Conservation (phyloP, 1,284 basidiomycete species). For the Leccinum insigne region DNA sequence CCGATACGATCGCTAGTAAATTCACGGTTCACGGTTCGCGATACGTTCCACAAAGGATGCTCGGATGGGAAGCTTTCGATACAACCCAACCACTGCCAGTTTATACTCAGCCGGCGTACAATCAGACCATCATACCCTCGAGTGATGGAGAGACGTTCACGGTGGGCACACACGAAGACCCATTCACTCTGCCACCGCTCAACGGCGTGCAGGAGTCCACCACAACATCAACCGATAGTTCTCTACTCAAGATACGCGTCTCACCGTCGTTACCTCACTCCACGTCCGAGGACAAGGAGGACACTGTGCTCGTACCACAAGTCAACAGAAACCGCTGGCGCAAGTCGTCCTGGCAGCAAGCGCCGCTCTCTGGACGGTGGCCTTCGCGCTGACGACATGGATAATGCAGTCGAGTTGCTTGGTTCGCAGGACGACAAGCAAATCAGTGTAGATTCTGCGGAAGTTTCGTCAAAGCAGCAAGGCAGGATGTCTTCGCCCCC, state of each 20-base stretch:
- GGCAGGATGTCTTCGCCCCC: not conserved
- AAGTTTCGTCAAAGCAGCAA: not conserved
- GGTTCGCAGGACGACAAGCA: not conserved
- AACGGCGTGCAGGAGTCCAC: not conserved
- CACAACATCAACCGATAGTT: not conserved
- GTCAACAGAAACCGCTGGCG: not conserved
- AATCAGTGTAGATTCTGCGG: not conserved
- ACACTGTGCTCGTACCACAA: not conserved
- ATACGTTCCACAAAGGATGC: conserved; percentile 15
- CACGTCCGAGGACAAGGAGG: not conserved
- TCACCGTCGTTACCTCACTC: not conserved
- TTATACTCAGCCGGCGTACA: conserved; percentile 2
- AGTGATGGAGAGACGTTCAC: conserved; percentile 29
- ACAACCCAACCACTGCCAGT: not conserved
- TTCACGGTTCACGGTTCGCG: conserved; percentile 33
- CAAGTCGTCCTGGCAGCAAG: not conserved
- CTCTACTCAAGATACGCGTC: conserved; percentile 8
- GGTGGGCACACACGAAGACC: conserved; percentile 26
- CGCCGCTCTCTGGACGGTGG: conserved; percentile 8
- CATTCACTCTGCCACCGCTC: not conserved
- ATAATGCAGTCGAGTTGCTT: not conserved
- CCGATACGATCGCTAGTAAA: conserved; percentile 29
- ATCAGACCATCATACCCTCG: conserved; percentile 22
- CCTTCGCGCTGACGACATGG: not conserved
- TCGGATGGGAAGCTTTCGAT: conserved; percentile 14